These are phyloP conservation scores for Pleurotus salmoneostramineus DNA, from an alignment of 768 basidiomycete species.

Conservation along the genomic window DNA sequence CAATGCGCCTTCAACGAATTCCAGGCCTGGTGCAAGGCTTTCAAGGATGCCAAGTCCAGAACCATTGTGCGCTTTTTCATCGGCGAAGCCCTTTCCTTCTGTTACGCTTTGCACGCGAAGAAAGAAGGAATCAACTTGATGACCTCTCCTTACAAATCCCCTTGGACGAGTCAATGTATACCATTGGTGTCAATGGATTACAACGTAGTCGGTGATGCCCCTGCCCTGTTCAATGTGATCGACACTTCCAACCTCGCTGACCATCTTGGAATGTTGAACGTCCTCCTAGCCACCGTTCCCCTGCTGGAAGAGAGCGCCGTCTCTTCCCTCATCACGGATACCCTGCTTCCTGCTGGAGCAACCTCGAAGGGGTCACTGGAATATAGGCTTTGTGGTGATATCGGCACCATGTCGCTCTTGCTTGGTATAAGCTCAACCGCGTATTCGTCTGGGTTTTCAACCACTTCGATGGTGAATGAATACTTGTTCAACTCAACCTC, in stretches of 20 bases:
- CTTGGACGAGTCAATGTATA: conserved; percentile 31
- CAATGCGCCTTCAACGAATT: conserved; percentile 30
- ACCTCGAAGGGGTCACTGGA: conserved; percentile 27
- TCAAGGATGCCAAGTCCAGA: conserved; percentile 22
- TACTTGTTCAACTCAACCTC: conserved; percentile 14
- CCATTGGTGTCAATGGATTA: conserved; percentile 29
- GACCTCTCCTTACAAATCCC: conserved; percentile 18
- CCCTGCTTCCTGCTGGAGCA: conserved; percentile 25
- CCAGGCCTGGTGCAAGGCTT: conserved; percentile 24
- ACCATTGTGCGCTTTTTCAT: conserved; percentile 34
- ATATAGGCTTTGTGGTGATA: conserved; percentile 29
- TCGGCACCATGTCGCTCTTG: conserved; percentile 35
- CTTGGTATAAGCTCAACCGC: conserved; percentile 36
- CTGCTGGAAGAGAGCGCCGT: conserved; percentile 26
- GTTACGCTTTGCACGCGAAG: conserved; percentile 27
- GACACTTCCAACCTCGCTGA: conserved; percentile 49
- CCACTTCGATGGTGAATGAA: conserved; percentile 38
- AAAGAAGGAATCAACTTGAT: conserved; percentile 18
- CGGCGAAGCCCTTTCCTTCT: conserved; percentile 36
- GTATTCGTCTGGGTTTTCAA: conserved; percentile 36
- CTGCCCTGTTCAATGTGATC: conserved; percentile 37
- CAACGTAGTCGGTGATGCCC: conserved; percentile 18
- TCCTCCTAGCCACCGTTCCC: conserved; percentile 33
- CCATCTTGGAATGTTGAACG: conserved; percentile 43
- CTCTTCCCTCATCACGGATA: conserved; percentile 37